Evolutionary conservation across 2,329 filamentous ascomycete species (phyloP).

Genomic region (Sporothrix humicola): DNA sequence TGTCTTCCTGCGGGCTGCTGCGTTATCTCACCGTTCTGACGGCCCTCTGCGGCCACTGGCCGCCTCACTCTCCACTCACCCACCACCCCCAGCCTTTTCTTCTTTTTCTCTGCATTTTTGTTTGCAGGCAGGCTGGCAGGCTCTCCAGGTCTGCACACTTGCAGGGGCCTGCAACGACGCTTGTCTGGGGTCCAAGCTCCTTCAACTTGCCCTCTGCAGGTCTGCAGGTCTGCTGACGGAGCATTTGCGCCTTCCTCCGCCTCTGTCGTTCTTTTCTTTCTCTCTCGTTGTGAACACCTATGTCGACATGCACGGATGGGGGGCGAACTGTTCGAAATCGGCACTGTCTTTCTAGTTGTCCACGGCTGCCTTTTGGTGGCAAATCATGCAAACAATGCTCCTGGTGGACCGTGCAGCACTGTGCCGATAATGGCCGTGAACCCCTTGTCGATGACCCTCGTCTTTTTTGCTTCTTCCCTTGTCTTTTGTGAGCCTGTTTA

Average conservation of each 20-base stretch:
- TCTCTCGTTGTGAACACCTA: background rate
- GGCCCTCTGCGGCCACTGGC: background rate
- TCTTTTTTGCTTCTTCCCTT: background rate
- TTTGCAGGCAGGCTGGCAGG: too few relatives aligned
- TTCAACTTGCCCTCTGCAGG: background rate
- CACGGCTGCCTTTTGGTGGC: slow-evolving; percentile 4
- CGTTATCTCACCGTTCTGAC: slow-evolving; percentile 25
- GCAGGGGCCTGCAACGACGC: slow-evolving; percentile 25
- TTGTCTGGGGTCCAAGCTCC: slow-evolving; percentile 23
- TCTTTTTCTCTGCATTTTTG: too few relatives aligned
- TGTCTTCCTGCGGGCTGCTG: slow-evolving; percentile 15
- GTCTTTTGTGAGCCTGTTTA: background rate
- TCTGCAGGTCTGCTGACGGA: background rate
- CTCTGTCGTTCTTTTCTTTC: too few relatives aligned
- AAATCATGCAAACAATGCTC: background rate
- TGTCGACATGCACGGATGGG: slow-evolving; percentile 17
- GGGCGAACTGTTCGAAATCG: slow-evolving; percentile 6
- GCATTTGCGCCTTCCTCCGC: slow-evolving; percentile 21
- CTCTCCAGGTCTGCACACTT: too few relatives aligned
- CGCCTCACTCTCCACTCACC: background rate
- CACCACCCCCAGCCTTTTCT: background rate
- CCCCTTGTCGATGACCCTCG: background rate
- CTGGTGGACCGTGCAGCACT: slow-evolving; percentile 18
- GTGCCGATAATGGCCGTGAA: slow-evolving; percentile 29
- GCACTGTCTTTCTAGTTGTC: background rate